phyloP scores from a whole-genome alignment of 192 early-diverging fungal genomes.

The Jimgerdemannia lactiflua region DNA sequence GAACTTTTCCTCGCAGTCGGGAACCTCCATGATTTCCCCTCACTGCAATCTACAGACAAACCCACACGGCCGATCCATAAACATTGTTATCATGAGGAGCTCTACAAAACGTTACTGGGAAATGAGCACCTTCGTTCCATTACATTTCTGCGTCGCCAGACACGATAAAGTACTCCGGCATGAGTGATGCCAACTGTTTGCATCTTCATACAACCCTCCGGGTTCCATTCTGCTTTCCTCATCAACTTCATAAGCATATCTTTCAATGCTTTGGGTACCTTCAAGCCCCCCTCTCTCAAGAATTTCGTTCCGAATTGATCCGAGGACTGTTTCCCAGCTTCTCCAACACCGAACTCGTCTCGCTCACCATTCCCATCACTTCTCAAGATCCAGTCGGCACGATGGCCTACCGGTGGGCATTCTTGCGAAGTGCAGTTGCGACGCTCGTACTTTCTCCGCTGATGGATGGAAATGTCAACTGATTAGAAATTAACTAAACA shows the following conservation, averaged over 20 bases:
- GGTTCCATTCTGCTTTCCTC: constrained; percentile 13
- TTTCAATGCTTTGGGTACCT: constrained; percentile 9
- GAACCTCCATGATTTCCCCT: no score
- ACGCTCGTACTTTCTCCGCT: constrained; percentile 12
- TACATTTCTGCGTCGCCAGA: no score
- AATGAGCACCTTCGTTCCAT: no score
- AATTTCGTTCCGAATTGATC: constrained; percentile 16
- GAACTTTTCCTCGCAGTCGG: no score
- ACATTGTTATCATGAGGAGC: no score
- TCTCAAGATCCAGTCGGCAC: no score
- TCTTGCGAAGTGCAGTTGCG: constrained; percentile 13
- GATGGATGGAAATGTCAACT: no score
- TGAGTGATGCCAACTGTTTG: constrained; percentile 17
- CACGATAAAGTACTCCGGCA: constrained; percentile 7
- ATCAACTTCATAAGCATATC: constrained; percentile 20
- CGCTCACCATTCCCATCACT: constrained; percentile 1
- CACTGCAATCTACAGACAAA: no score
- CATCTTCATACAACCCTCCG: constrained; percentile 6
- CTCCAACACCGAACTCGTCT: constrained; percentile 9
- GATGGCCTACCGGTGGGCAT: constrained; percentile 12
- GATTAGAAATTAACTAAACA: no score
- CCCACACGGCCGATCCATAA: no score
- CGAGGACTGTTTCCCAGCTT: neutral
- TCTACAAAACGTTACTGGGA: no score
- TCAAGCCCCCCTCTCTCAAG: constrained; percentile 7